phyloP scores from a whole-genome alignment of 2,329 filamentous ascomycete species.

The Alternaria alternata region DNA sequence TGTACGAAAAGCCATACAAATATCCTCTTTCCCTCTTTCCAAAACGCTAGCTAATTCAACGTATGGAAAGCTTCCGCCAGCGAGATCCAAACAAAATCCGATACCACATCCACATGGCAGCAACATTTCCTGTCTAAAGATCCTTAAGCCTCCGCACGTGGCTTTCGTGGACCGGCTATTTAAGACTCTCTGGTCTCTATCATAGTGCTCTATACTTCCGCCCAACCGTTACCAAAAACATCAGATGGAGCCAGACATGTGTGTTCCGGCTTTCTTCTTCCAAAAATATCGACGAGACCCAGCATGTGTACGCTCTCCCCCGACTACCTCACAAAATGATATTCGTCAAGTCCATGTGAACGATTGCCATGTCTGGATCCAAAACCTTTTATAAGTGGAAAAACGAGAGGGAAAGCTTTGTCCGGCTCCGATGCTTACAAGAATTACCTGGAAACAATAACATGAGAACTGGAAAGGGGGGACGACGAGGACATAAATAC shows the following conservation, averaged over 20 bases:
- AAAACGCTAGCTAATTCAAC: not conserved
- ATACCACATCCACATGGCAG: not conserved
- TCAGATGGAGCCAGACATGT: not conserved
- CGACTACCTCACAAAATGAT: too few species aligned
- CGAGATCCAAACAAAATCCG: not conserved
- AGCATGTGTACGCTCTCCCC: too few species aligned
- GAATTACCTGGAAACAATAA: fast-evolving
- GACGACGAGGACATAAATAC: not conserved
- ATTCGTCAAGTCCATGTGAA: not conserved
- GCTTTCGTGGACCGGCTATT: not conserved
- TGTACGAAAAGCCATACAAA: too few species aligned
- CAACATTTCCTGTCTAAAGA: not conserved
- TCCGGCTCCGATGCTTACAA: not conserved
- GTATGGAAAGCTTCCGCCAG: not conserved
- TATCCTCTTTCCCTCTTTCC: not conserved
- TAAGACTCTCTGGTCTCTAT: not conserved
- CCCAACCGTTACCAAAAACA: not conserved
- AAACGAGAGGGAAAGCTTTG: not conserved
- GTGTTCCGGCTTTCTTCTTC: not conserved
- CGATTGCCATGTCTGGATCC: not conserved
- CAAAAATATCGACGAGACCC: too few species aligned
- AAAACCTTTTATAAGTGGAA: not conserved
- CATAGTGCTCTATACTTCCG: not conserved
- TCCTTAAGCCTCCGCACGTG: not conserved
- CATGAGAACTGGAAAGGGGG: not conserved